phyloP scores from a whole-genome alignment of 2,329 filamentous ascomycete species.

The Sarocladium strictum region DNA sequence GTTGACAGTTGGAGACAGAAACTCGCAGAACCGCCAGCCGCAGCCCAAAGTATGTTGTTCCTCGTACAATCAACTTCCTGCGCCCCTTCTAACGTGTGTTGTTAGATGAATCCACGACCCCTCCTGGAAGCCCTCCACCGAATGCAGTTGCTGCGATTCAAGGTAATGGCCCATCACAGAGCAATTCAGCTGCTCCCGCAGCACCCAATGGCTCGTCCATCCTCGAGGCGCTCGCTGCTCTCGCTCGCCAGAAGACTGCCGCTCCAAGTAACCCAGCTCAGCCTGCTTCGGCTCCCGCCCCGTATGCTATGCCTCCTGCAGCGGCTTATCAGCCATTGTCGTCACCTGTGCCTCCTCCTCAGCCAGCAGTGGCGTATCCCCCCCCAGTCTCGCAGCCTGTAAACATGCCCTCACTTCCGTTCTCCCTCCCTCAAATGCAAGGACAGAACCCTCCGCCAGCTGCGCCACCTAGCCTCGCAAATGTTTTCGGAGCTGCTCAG shows the following conservation, averaged over 20 bases:
- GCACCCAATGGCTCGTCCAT: conserved; percentile 52
- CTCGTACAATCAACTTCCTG: not conserved
- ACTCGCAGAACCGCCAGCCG: conserved; percentile 51
- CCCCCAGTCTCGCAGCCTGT: conserved; percentile 20
- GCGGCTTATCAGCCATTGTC: conserved; percentile 15
- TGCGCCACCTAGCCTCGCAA: conserved; percentile 10
- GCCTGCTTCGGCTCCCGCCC: conserved; percentile 28
- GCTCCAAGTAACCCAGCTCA: conserved; percentile 32
- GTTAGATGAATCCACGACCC: conserved; percentile 38
- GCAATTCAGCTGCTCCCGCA: conserved; percentile 26
- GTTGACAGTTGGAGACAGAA: conserved; percentile 79
- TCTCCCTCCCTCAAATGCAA: conserved; percentile 27
- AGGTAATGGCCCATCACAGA: conserved; percentile 16
- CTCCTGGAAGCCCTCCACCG: conserved; percentile 54
- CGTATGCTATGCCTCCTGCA: conserved; percentile 21
- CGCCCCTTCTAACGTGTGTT: not conserved
- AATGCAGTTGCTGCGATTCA: conserved; percentile 35
- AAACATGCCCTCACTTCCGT: conserved; percentile 34
- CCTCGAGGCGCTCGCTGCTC: conserved; percentile 72
- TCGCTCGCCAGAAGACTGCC: conserved; percentile 66
- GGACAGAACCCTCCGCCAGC: conserved; percentile 23
- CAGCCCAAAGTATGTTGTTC: conserved; percentile 53
- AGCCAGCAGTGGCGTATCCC: conserved; percentile 16
- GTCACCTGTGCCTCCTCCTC: conserved; percentile 14
- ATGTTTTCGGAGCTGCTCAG: conserved; percentile 28